These are phyloP conservation scores for Fusarium buxicola DNA, from an alignment of 2,329 filamentous ascomycete genomes.

Conservation along the genomic window DNA sequence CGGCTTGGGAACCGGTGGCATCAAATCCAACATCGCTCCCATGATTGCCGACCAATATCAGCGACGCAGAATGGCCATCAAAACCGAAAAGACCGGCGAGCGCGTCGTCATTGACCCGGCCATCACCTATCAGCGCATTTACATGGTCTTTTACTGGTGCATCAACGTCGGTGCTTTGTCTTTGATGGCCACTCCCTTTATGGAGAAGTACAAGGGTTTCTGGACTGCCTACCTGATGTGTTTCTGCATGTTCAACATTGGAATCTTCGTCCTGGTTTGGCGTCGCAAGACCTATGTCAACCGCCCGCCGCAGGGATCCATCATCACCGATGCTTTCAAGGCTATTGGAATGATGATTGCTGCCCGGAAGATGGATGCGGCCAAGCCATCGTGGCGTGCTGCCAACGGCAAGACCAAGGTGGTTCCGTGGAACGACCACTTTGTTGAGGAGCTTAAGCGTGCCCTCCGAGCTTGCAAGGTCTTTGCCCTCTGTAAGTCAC, in stretches of 20 bases:
- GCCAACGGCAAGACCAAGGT: conserved; percentile 57
- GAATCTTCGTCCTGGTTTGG: conserved; percentile 63
- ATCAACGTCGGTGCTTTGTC: conserved; percentile 81
- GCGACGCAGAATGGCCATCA: conserved; percentile 62
- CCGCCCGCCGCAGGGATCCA: conserved; percentile 68
- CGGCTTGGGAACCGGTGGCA: conserved; percentile 74
- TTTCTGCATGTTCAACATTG: conserved; percentile 72
- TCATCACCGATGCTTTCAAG: conserved; percentile 74
- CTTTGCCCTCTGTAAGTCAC: conserved; percentile 65
- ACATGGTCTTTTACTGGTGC: conserved; percentile 80
- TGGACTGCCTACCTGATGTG: conserved; percentile 71
- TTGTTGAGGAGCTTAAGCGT: conserved; percentile 79
- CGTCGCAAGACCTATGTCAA: conserved; percentile 62
- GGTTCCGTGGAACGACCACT: conserved; percentile 74
- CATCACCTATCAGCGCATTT: conserved; percentile 75
- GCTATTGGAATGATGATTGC: conserved; percentile 55
- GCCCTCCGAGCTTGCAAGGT: conserved; percentile 75
- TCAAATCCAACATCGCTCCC: conserved; percentile 73
- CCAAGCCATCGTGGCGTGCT: conserved; percentile 74
- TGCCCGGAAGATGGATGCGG: conserved; percentile 64
- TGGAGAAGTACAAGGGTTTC: conserved; percentile 76
- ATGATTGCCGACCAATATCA: conserved; percentile 75
- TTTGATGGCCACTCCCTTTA: conserved; percentile 72
- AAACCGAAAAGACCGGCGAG: conserved; percentile 62
- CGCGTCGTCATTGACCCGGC: conserved; percentile 75